Evolutionary conservation across 129 eudicot species (phyloP), one percentile per base, ranked within the genome.

Genomic region (Artemisia argyi): DNA sequence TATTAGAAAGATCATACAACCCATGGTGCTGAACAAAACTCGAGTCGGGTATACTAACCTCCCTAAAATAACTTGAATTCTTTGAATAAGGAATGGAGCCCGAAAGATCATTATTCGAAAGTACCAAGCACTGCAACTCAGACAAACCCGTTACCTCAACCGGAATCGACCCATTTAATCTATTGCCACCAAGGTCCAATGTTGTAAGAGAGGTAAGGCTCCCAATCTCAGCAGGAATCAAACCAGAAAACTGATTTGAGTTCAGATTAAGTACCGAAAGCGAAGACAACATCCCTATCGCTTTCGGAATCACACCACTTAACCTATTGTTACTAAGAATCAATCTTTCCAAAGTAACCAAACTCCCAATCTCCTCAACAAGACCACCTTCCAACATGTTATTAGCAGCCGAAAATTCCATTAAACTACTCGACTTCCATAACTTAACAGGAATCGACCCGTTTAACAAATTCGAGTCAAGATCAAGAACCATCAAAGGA

Each of bases 1-100:
- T 91, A 79, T 79, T 49, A 0, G 95, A 88, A 35, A 91, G 88
- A 82, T 91, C 97, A 74, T 60, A 88, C 24, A 91, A 76, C 24
- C 95, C 97, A 42, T 85, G 91, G 56, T 91, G 95, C 65, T 90
- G 97, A 66, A 87, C 71, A 44, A 73, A 87, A 78, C 91, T 87
- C 2, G 97, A 87, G 66, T 85, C 91, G 3, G 97, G 97, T 10
- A 88, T 85, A 56, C 48, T 66, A 55, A 77, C 81, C 72, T 85
- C 89, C 32, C 61, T 82, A n/a, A 87, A 91, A 69, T 91, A 91
- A 47, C 71, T 73, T 5, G 91, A 78, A 2, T 4, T 26, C 42
- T 73, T 84, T 0, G 88, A 76, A 17, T 4, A 55, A 20, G 97
- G 97, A 78, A 91, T 85, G 1, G 70, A 11, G 4, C 95, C 97